Evolutionary conservation across 75 land plant genomes (phyloP).

Genomic region (Sequoiadendron giganteum): DNA sequence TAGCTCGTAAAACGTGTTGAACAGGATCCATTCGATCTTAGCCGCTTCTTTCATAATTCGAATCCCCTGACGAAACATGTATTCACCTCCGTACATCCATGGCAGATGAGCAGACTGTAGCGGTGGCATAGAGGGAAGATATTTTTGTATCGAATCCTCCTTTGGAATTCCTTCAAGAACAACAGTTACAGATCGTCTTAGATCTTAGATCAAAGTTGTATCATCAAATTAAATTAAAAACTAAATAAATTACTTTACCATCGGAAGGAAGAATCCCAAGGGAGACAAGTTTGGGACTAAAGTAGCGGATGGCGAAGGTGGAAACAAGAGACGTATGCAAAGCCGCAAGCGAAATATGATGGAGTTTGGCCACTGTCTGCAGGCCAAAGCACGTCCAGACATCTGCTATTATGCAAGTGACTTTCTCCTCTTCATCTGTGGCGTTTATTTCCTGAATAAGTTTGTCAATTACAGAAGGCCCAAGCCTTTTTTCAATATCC

Average conservation of each 20-base stretch:
- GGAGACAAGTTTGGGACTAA: background rate
- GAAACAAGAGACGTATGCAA: background rate
- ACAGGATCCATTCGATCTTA: background rate
- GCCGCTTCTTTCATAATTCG: background rate
- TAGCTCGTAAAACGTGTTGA: background rate
- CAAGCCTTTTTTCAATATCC: background rate
- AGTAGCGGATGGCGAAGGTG: background rate
- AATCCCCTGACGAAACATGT: background rate
- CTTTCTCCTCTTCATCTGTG: background rate
- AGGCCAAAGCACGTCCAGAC: background rate
- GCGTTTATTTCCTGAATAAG: background rate
- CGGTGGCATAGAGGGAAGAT: constrained; percentile 5
- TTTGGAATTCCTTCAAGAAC: background rate
- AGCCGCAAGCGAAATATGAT: background rate
- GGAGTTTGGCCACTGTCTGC: background rate
- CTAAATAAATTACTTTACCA: background rate
- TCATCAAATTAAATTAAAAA: too few species aligned
- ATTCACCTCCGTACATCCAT: background rate
- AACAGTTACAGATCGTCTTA: too few species aligned
- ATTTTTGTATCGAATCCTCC: background rate
- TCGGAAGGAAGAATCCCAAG: background rate
- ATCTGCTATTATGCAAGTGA: background rate
- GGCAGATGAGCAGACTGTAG: background rate
- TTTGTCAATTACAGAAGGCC: background rate
- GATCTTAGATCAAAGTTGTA: too few species aligned